Conservation (phyloP, 768 basidiomycete species). For the Suillus weaverae region DNA sequence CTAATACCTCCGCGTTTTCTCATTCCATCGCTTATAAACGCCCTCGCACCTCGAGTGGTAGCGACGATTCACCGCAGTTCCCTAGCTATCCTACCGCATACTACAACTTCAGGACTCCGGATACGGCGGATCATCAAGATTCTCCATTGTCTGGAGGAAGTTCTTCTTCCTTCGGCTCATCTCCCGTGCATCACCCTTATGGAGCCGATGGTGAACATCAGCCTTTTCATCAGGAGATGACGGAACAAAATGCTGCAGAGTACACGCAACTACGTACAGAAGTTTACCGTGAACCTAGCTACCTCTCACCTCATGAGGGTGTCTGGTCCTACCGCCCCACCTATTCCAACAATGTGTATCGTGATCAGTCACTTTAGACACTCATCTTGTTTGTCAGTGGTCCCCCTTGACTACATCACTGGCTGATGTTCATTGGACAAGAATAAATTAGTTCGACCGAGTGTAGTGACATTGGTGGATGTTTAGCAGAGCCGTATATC, state of each 20-base stretch:
- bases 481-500: neutral
- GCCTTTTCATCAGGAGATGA: neutral
- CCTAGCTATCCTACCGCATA: neutral
- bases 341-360: neutral
- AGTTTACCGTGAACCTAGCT: neutral
- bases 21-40: constrained; percentile 16
- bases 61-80: neutral
- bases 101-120: neutral
- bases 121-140: neutral
- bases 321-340: neutral
- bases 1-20: constrained; percentile 11
- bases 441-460: neutral
- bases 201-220: neutral
- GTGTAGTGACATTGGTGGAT: neutral
- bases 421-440: constrained; percentile 2
- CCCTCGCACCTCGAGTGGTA: constrained; percentile 10
- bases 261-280: neutral
- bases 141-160: constrained; percentile 4
- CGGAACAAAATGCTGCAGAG: neutral
- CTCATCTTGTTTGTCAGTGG: neutral
- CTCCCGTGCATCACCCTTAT: neutral
- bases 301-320: neutral
- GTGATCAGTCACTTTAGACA: neutral
- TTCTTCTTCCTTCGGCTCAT: neutral
- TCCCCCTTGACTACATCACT: neutral